Percentiles rank a stretch among this genome's conserved stretches.
Conservation (phyloP, 2,329 filamentous ascomycete species). For the Nemania sp. region DNA sequence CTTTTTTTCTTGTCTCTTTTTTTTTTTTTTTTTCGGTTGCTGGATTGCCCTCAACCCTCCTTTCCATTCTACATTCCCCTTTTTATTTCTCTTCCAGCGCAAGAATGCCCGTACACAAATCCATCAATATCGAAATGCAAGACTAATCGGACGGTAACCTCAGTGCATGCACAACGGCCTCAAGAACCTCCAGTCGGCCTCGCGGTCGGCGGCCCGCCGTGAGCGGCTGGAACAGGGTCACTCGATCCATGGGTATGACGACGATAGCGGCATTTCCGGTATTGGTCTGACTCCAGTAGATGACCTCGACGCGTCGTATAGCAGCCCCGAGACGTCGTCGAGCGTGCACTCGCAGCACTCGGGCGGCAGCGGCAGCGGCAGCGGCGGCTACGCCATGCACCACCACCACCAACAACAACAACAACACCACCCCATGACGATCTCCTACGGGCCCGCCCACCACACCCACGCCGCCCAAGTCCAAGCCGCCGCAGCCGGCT, state of each 20-base stretch:
- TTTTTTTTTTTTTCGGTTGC: background rate
- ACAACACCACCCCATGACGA: slow-evolving; percentile 24
- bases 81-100: background rate
- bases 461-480: background rate
- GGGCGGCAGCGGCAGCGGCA: slow-evolving; percentile 28
- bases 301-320: slow-evolving; percentile 69
- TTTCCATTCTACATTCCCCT: background rate
- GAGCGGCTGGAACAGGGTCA: slow-evolving; percentile 68
- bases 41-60: background rate
- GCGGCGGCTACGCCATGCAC: slow-evolving; percentile 46
- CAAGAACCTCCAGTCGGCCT: slow-evolving; percentile 80
- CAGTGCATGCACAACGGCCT: slow-evolving; percentile 87
- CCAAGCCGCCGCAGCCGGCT: slow-evolving; percentile 36
- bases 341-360: slow-evolving; percentile 54
- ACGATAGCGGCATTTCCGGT: slow-evolving; percentile 78
- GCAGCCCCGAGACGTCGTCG: slow-evolving; percentile 65
- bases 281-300: slow-evolving; percentile 70
- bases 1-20: background rate
- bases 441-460: slow-evolving; percentile 31
- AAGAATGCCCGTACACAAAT: background rate
- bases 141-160: slow-evolving; percentile 18
- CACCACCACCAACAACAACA: background rate
- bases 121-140: background rate
- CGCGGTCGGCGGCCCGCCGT: slow-evolving; percentile 73
- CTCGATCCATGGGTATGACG: slow-evolving; percentile 65